Percentiles rank a stretch among this genome's conserved stretches.
These are phyloP conservation scores for Phialophora expanda DNA, from an alignment of 2,329 filamentous ascomycete species.

Conservation along the genomic window DNA sequence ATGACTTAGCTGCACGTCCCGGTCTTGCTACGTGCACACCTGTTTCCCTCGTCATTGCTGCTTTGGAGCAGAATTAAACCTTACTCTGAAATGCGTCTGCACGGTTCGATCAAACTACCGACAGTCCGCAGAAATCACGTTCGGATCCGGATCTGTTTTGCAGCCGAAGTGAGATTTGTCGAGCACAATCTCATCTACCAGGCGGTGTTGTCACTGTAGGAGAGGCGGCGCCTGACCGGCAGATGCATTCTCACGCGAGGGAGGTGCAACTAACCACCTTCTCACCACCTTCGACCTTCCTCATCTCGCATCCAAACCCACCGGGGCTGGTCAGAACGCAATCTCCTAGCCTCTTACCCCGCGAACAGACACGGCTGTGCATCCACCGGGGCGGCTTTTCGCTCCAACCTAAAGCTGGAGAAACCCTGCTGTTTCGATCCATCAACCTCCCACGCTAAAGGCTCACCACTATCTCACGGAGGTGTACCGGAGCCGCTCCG, in stretches of 20 bases:
- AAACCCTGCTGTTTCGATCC: background rate
- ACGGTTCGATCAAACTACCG: background rate
- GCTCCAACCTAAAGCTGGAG: background rate
- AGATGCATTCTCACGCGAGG: background rate
- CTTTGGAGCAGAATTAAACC: background rate
- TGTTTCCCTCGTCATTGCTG: background rate
- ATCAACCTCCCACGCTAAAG: background rate
- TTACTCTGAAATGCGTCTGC: background rate
- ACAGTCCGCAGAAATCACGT: background rate
- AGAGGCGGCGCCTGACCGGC: background rate
- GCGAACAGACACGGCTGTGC: background rate
- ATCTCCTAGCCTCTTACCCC: slow-evolving; percentile 6
- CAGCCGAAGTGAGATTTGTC: background rate
- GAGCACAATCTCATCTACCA: background rate
- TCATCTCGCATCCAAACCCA: background rate
- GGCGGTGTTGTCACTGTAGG: background rate
- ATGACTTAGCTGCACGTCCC: background rate
- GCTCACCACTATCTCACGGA: background rate
- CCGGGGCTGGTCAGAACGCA: slow-evolving; percentile 3
- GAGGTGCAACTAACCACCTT: background rate
- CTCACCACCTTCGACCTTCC: background rate
- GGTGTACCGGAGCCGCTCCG: background rate
- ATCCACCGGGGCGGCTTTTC: background rate
- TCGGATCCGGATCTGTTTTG: slow-evolving; percentile 4
- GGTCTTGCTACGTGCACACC: background rate